These are phyloP conservation scores for Termitomyces heimii DNA, from an alignment of 768 basidiomycete species.

Conservation along the genomic window DNA sequence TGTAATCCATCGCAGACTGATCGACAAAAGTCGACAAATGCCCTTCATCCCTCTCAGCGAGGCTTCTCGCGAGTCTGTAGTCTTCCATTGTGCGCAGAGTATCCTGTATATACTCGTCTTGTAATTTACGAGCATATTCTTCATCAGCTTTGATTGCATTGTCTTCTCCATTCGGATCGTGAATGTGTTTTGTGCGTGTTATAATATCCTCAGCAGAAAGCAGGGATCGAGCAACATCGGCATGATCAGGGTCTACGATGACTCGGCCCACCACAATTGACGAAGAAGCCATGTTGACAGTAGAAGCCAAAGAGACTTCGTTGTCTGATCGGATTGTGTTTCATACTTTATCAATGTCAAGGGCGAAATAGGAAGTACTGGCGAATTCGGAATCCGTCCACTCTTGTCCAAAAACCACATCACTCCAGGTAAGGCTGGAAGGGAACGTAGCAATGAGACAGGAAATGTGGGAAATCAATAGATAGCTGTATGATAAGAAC, in stretches of 20 bases:
- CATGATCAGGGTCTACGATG: constrained; percentile 9
- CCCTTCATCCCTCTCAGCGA: constrained; percentile 32
- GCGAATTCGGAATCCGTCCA: background rate
- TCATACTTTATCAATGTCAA: background rate
- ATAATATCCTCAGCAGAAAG: constrained; percentile 36
- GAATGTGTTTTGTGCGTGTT: constrained; percentile 33
- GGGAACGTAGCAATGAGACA: background rate
- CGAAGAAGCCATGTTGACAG: constrained; percentile 5
- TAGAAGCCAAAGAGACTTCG: background rate
- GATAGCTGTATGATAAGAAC: too few species aligned
- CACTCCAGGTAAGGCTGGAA: background rate
- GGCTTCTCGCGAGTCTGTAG: constrained; percentile 31
- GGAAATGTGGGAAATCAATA: background rate
- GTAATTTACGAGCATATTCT: constrained; percentile 37
- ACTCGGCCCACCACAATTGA: constrained; percentile 6
- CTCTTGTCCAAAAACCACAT: background rate
- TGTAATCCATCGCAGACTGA: constrained; percentile 34
- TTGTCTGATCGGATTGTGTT: background rate
- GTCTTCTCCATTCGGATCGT: constrained; percentile 32
- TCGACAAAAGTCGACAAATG: constrained; percentile 28
- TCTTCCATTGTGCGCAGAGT: constrained; percentile 29
- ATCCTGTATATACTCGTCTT: constrained; percentile 27
- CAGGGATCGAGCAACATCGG: constrained; percentile 31
- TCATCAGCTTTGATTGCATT: constrained; percentile 18
- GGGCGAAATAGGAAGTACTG: background rate